Percentiles rank a stretch among this genome's conserved stretches.
Evolutionary conservation across 2,329 filamentous ascomycete species (phyloP).

Genomic region (Pseudopyrenochaeta lycopersici): DNA sequence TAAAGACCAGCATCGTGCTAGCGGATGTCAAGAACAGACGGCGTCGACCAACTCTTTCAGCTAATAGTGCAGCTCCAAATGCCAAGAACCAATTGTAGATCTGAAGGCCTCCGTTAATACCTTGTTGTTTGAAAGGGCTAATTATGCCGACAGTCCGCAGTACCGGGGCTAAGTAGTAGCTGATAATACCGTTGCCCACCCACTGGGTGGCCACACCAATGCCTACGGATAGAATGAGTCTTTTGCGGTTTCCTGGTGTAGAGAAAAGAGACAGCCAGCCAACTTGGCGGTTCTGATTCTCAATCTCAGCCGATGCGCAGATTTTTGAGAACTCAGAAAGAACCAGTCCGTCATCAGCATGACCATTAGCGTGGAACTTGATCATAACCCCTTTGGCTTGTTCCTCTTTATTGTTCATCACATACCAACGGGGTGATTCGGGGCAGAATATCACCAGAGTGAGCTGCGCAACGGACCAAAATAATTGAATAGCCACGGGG

Average conservation of each 20-base stretch:
- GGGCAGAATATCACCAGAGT: slow-evolving; percentile 45
- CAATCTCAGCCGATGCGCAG: slow-evolving; percentile 1
- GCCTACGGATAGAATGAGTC: slow-evolving; percentile 49
- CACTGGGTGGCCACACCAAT: slow-evolving; percentile 52
- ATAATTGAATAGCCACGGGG: slow-evolving; percentile 14
- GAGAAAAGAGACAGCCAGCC: slow-evolving; percentile 22
- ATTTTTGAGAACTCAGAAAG: slow-evolving; percentile 13
- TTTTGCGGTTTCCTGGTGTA: slow-evolving; percentile 48
- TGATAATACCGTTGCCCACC: slow-evolving; percentile 53
- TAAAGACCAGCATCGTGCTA: slow-evolving; percentile 55
- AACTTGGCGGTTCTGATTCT: background rate
- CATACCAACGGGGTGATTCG: slow-evolving; percentile 69
- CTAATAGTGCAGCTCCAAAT: slow-evolving; percentile 48
- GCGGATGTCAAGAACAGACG: slow-evolving; percentile 55
- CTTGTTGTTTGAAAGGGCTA: slow-evolving; percentile 42
- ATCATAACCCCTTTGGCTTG: slow-evolving; percentile 63
- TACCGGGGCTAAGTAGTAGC: slow-evolving; percentile 50
- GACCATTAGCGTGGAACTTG: slow-evolving; percentile 61
- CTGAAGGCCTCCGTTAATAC: slow-evolving; percentile 53
- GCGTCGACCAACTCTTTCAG: slow-evolving; percentile 55
- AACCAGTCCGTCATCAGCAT: slow-evolving; percentile 28
- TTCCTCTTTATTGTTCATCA: slow-evolving; percentile 61
- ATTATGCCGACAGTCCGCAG: slow-evolving; percentile 51
- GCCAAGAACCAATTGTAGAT: slow-evolving; percentile 53
- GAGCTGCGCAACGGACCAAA: slow-evolving; percentile 15